A percentile compares a stretch with the other conserved stretches of the same genome.
These are phyloP conservation scores for Babesia ovis DNA, from an alignment of 169 alveolate species.

Conservation along the genomic window DNA sequence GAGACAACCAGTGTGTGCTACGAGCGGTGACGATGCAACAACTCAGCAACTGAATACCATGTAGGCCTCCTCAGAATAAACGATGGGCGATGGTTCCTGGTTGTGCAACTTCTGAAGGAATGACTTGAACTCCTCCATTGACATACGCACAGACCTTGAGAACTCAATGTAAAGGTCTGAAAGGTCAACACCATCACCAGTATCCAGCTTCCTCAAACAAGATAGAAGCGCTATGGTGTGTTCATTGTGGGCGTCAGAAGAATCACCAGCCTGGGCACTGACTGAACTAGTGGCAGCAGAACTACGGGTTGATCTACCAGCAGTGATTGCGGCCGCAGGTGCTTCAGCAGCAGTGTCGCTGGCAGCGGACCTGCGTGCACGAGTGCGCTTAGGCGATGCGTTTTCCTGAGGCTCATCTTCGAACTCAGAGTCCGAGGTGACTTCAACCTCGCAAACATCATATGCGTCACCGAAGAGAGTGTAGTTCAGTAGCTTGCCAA, in stretches of 20 bases:
- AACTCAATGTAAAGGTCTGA: conserved; percentile 54
- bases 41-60: conserved; percentile 55
- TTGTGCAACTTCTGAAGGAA: conserved; percentile 28
- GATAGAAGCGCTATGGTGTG: conserved; percentile 43
- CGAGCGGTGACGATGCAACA: too few species aligned
- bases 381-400: conserved; percentile 27
- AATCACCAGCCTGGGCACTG: neutral
- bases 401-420: conserved; percentile 33
- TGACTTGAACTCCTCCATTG: conserved; percentile 52
- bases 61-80: conserved; percentile 49
- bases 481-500: conserved; percentile 78
- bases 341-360: conserved; percentile 10
- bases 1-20: too few species aligned
- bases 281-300: conserved; percentile 1
- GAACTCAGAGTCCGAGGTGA: neutral
- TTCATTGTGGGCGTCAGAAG: conserved; percentile 17
- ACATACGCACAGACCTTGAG: conserved; percentile 21
- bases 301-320: neutral
- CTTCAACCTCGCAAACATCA: conserved; percentile 41
- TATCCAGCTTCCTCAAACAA: conserved; percentile 56
- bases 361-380: conserved; percentile 16
- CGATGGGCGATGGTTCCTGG: conserved; percentile 65
- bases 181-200: conserved; percentile 70
- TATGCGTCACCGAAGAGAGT: conserved; percentile 80
- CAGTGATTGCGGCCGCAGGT: conserved; percentile 2